Evolutionary conservation across 2,329 filamentous ascomycete genomes (phyloP).

Genomic region (Diaporthe helianthi): DNA sequence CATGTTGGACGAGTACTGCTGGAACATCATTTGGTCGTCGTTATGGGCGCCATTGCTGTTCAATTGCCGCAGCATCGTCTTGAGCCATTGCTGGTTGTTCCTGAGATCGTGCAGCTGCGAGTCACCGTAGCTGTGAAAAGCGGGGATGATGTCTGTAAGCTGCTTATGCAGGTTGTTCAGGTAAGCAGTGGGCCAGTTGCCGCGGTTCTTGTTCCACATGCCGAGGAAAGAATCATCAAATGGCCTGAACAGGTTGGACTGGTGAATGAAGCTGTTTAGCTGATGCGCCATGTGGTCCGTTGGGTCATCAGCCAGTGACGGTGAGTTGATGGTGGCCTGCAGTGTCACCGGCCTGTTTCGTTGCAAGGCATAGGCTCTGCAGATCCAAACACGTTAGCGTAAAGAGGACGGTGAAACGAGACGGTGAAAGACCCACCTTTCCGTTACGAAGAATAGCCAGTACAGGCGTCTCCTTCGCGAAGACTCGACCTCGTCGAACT

Average conservation of each 20-base stretch:
- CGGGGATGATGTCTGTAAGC: constrained; percentile 61
- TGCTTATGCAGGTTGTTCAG: constrained; percentile 68
- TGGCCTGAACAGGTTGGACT: constrained; percentile 69
- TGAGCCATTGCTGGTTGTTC: constrained; percentile 70
- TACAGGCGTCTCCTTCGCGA: constrained; percentile 71
- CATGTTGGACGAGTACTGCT: constrained; percentile 69
- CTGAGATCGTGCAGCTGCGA: constrained; percentile 62
- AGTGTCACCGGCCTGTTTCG: constrained; percentile 74
- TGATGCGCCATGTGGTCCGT: constrained; percentile 61
- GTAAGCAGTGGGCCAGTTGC: constrained; percentile 63
- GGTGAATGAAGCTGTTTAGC: constrained; percentile 63
- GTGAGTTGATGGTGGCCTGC: constrained; percentile 72
- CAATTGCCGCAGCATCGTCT: constrained; percentile 68
- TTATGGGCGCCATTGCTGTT: constrained; percentile 58
- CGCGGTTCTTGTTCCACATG: constrained; percentile 71
- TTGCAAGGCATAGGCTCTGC: constrained; percentile 73
- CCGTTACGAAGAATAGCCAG: constrained; percentile 76
- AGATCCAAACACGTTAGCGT: constrained; percentile 36
- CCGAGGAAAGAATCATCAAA: constrained; percentile 71
- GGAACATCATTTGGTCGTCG: constrained; percentile 63
- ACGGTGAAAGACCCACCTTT: constrained; percentile 60
- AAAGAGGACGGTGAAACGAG: not conserved
- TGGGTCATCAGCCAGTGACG: constrained; percentile 66
- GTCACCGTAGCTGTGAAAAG: constrained; percentile 59
- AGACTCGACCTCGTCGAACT: constrained; percentile 65